Evolutionary conservation across 352 stramenopile species (phyloP), one percentile per base, ranked within the genome.

Genomic region (Phytophthora multivora): DNA sequence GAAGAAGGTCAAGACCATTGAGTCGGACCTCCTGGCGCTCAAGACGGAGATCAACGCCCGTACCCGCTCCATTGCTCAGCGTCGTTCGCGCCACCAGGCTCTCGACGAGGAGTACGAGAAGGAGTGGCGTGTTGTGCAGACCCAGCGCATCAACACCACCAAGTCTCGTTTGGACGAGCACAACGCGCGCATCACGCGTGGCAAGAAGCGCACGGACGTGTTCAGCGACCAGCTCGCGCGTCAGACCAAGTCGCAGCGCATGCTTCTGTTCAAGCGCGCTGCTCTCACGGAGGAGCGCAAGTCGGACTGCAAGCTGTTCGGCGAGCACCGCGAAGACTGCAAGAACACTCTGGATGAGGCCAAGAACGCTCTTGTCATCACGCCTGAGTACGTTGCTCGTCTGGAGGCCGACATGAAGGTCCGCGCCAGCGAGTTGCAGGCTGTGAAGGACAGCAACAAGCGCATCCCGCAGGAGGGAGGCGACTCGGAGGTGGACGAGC

Each of bases 321-420:
- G 77, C 42, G 87, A 95, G 54, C 87, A 95, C 77, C 84, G 90
- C 54, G 85, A 93, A 59, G 87, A 93, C 66, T 92, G 74, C 68
- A 86, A 88, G 63, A 89, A 80, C 41, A 79, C 87, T 0, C 45
- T 95, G 12, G 87, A 95, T 18, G 79, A 86, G 51, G 80, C 82
- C 5, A 80, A 73, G 50, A 90, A 89, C 50, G 69, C 79, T 53
- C 66, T 89, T 26, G 64, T 85, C 48, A 88, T 95, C 57, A 93
- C 87, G 36, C 87, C 87, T 6, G 87, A 95, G 71, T 95, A 93
- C 70, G 80, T 95, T 55, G 71, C 82, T 39, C 84, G 87, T 54
- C 73, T 95, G 8, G 80, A 95, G 54, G 86, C 84, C 0, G 87
- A 95, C 70, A 92, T 95, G 78, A 90, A 91, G 73, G 86, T 93